Conservation (phyloP, 2,329 filamentous ascomycete genomes). For the Colletotrichum cuscutae region DNA sequence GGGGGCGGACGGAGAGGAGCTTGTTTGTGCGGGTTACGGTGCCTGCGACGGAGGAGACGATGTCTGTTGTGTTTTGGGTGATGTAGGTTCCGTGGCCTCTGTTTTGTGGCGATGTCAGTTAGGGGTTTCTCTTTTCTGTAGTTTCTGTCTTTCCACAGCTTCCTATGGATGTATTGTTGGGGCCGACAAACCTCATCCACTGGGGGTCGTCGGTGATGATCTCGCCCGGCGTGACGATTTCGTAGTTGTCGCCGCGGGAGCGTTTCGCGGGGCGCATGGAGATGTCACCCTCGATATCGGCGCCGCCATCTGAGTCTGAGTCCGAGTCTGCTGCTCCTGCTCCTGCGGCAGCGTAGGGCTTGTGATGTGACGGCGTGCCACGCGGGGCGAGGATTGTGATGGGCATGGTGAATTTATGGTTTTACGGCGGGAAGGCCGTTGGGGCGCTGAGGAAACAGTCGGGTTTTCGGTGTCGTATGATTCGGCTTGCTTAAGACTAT, state of each 20-base stretch:
- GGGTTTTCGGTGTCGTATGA: neutral
- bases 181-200: constrained; percentile 81
- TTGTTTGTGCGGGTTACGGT: constrained; percentile 96
- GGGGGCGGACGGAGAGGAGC: constrained; percentile 87
- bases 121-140: too few relatives aligned
- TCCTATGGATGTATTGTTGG: neutral
- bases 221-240: constrained; percentile 89
- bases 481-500: neutral
- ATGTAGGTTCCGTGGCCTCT: constrained; percentile 95
- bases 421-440: neutral
- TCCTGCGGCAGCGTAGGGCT: constrained; percentile 48
- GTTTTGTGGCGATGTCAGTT: constrained; percentile 24
- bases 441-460: neutral
- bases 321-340: constrained; percentile 52
- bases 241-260: constrained; percentile 46
- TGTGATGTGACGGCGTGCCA: constrained; percentile 41
- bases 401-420: constrained; percentile 47
- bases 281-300: constrained; percentile 55
- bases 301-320: constrained; percentile 58
- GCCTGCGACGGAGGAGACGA: constrained; percentile 90
- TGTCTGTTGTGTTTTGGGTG: constrained; percentile 69
- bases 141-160: too few relatives aligned
- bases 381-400: constrained; percentile 59
- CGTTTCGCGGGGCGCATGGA: constrained; percentile 57
- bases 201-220: constrained; percentile 90